Evolutionary conservation across 208 protist genomes (phyloP), one percentile per base, ranked within the genome.

Genomic region (Acanthamoeba polyphaga): DNA sequence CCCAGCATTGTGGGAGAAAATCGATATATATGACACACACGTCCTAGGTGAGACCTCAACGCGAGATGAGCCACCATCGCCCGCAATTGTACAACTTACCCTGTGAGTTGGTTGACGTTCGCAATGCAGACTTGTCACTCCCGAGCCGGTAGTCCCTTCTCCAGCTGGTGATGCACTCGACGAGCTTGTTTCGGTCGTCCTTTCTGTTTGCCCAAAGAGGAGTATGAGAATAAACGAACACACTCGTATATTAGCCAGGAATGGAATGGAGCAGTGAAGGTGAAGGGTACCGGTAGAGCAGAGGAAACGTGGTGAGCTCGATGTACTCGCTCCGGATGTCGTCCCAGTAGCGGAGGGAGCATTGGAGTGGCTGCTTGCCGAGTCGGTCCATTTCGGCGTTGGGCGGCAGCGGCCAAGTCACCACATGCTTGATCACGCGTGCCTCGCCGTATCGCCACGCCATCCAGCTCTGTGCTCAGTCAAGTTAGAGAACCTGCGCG

Each of bases 91-190:
- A 46, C 43, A 46, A 46, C 43, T 46, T 46, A 92, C 85, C 58
- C 58, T 6, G 27, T 27, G 9, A 92, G 85, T 29, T 76, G 29
- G 46, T 46, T 34, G 46, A 5, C 10, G 15, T 53, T 70, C 10
- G 85, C 13, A 17, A 92, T n/a, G 55, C 85, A 92, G 17, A 92
- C 85, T 34, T 92, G 85, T 55, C 85, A 92, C 58, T 92, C 85
- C 7, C 55, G 32, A 5, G 85, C 85, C 29, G 85, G 85, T 10
- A 27, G 34, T 17, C 8, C n/a, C n/a, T 70, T 46, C 6, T 92
- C 64, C 22, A 92, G 49, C 49, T n/a, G n/a, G 9, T 32, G 29
- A 92, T 43, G 60, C n/a, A 66, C 32, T 92, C 46, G 19, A 92
- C 58, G 32, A 92, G 15, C 7, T 29, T 58, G 49, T 51, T 85